These are phyloP conservation scores for Daldinia loculata DNA, from an alignment of 495 filamentous ascomycete species.

Conservation along the genomic window DNA sequence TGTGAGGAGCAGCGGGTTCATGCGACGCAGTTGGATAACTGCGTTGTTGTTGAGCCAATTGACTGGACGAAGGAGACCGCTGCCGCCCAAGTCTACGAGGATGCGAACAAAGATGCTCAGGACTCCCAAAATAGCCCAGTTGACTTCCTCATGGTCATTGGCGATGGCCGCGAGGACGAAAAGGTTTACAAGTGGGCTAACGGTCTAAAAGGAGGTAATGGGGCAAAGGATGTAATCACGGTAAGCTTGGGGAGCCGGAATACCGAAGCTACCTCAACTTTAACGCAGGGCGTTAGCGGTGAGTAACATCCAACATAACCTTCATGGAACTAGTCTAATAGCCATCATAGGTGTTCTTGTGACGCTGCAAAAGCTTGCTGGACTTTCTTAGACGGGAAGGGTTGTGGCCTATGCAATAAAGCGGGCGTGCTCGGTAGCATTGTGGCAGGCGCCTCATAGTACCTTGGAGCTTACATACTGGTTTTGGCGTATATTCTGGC, in stretches of 20 bases:
- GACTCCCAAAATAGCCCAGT: conserved; percentile 58
- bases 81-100: conserved; percentile 71
- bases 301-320: conserved; percentile 44
- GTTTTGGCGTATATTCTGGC: conserved; percentile 20
- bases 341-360: conserved; percentile 54
- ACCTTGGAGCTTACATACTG: conserved; percentile 5
- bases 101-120: conserved; percentile 55
- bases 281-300: conserved; percentile 92
- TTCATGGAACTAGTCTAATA: conserved; percentile 18
- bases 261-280: conserved; percentile 83
- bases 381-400: conserved; percentile 42
- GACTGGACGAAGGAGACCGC: conserved; percentile 87
- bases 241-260: conserved; percentile 85
- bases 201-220: conserved; percentile 62
- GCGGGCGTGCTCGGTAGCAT: conserved; percentile 8
- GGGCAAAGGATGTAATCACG: conserved; percentile 75
- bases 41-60: conserved; percentile 80
- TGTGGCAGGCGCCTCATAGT: conserved; percentile 11
- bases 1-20: conserved; percentile 83
- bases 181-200: conserved; percentile 95
- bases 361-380: conserved; percentile 57
- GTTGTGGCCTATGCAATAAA: conserved; percentile 9
- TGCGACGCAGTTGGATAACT: conserved; percentile 79
- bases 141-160: conserved; percentile 86
- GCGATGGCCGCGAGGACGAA: conserved; percentile 91